phyloP scores from a whole-genome alignment of 2,329 filamentous ascomycete species.

The Aspergillus oerlinghausenensis region DNA sequence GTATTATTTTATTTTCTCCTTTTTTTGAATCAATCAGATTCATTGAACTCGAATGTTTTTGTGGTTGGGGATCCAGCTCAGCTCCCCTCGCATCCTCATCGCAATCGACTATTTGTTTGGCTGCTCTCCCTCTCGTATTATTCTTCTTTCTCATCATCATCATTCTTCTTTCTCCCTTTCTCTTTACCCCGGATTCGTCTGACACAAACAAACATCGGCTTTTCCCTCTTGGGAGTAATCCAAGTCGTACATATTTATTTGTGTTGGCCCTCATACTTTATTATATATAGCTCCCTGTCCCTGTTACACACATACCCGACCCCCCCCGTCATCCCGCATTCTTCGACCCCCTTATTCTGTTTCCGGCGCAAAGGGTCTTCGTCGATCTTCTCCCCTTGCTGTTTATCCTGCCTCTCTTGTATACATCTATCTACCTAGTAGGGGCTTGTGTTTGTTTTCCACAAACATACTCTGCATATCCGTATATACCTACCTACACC shows the following conservation, averaged over 20 bases:
- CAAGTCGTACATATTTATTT: not conserved
- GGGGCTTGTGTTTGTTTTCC: not conserved
- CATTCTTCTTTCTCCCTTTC: not conserved
- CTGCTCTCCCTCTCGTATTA: not conserved
- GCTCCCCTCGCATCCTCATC: not conserved
- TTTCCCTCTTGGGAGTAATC: not conserved
- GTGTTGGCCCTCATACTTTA: not conserved
- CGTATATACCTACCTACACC: not conserved
- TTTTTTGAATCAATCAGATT: not conserved
- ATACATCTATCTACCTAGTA: not conserved
- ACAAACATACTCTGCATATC: not conserved
- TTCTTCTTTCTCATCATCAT: not conserved
- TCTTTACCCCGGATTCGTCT: constrained; percentile 12
- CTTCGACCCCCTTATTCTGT: not conserved
- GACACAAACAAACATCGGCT: constrained; percentile 1
- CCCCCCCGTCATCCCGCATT: not conserved
- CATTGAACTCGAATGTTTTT: not conserved
- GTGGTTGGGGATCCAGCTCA: not conserved
- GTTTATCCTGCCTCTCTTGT: not conserved
- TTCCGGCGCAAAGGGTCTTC: not conserved
- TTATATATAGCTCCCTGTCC: not conserved
- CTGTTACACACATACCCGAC: not conserved
- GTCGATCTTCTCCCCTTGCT: not conserved
- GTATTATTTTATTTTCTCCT: not conserved
- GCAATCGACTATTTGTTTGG: not conserved